Base-by-base conservation (phyloP, 129 eudicot species). In the Flaveria bidentis region DNA sequence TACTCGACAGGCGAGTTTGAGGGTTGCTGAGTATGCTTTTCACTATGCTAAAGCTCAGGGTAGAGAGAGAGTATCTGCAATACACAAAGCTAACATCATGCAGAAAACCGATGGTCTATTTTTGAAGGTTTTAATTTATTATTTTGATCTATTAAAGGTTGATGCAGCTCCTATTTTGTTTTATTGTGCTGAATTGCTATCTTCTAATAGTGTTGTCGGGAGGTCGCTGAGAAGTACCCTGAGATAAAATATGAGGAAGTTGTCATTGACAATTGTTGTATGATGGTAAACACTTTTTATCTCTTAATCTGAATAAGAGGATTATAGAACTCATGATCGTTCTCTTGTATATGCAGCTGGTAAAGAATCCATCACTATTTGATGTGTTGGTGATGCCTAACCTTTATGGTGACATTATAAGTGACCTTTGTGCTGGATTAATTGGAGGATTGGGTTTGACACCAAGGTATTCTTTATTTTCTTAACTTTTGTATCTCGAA, bases 31-130 rank as follows among this genome's bases (percentile, higher is more conserved):
- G 77, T 91, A 91, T 89, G 97, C 98, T 26, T 94, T 94, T 76
- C 83, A 91, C 80, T 94, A 94, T 83, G 97, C 97, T 53, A 83
- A 89, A 81, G 67, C 91, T 60, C 91, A 94, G 71, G 98, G 98
- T 53, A 90, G 98, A 81, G 77, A 81, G 69, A 87, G 98, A 78
- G 97, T 94, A 18, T 94, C 96, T 83, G 98, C 96, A 13, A 86
- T 91, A 25, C 98, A 94, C 84, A 94, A 94, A 88, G 97, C 98
- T 75, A 94, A 94, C 67, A 94, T 94, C 82, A 94, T 94, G 98
- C 98, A 91, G 84, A 94, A 87, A 77, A 87, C 97, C 16, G 97
- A 94, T 81, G 98, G 97, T 72, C 90, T 94, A 77, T 94, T 94
- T 82, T 87, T 94, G 71, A 89, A 94, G 97, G 98, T 88, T 9